Evolutionary conservation across 306 rosid genomes (phyloP).

Genomic region (Albizia julibrissin): DNA sequence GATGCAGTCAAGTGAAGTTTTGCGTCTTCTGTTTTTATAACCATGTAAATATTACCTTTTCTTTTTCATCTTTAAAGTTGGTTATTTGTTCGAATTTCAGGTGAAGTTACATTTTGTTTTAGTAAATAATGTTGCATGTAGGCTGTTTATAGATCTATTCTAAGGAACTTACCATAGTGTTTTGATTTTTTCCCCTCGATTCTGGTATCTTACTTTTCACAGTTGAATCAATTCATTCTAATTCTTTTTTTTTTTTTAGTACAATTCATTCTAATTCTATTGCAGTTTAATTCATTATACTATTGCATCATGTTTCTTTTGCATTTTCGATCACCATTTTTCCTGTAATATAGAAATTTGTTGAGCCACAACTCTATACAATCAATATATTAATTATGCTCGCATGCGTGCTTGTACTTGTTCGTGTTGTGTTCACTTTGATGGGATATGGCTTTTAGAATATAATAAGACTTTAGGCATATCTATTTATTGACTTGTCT

Average conservation of each 20-base stretch:
- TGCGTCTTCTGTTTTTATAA: not conserved
- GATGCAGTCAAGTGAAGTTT: conserved; percentile 23
- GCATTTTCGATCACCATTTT: not conserved
- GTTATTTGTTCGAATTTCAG: not conserved
- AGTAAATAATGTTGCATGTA: not conserved
- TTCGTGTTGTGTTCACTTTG: not conserved
- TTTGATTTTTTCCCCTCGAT: not conserved
- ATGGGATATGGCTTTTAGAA: not conserved
- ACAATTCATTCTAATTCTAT: not conserved
- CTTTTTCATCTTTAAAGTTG: not conserved
- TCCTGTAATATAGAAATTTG: not conserved
- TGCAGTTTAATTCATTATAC: not conserved
- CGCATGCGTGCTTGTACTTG: not conserved
- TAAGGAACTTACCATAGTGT: not conserved
- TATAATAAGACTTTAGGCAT: too few relatives aligned
- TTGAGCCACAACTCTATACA: not conserved
- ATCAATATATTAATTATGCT: not conserved
- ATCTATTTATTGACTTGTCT: too few relatives aligned
- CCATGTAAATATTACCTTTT: conserved; percentile 21
- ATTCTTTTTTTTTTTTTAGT: too few relatives aligned
- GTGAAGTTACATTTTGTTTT: not conserved
- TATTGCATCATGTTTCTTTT: not conserved
- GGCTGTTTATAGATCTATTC: not conserved
- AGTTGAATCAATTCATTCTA: not conserved
- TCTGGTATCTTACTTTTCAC: not conserved